Conservation (phyloP, 2,329 filamentous ascomycete genomes). For the Elsinoe batatas region DNA sequence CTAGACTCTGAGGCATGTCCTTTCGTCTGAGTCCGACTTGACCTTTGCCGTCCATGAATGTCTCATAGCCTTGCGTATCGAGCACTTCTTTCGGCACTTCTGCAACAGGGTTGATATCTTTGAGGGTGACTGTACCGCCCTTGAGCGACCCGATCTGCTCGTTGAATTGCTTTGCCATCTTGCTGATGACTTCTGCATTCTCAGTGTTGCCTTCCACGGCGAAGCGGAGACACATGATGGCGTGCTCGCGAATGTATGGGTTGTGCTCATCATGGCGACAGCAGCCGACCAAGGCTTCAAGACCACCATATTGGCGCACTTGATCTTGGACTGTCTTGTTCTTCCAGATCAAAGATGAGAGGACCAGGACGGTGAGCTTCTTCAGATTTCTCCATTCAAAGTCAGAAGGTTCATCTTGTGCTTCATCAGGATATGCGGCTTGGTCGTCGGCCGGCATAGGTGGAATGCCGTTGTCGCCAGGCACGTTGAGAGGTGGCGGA, state of each 20-base stretch:
- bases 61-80: slow-evolving; percentile 41
- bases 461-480: slow-evolving; percentile 1
- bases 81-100: slow-evolving; percentile 38
- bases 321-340: slow-evolving; percentile 77
- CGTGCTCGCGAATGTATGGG: slow-evolving; percentile 85
- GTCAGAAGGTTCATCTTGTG: slow-evolving; percentile 52
- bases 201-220: slow-evolving; percentile 57
- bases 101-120: slow-evolving; percentile 12
- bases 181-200: slow-evolving; percentile 61
- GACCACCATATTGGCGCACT: slow-evolving; percentile 73
- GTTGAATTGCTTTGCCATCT: slow-evolving; percentile 35
- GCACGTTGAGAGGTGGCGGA: slow-evolving; percentile 4
- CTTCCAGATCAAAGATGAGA: slow-evolving; percentile 82
- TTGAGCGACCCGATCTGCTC: slow-evolving; percentile 1
- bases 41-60: slow-evolving; percentile 40
- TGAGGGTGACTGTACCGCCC: slow-evolving; percentile 13
- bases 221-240: slow-evolving; percentile 78
- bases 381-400: slow-evolving; percentile 78
- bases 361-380: slow-evolving; percentile 80
- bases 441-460: slow-evolving; percentile 25
- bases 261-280: slow-evolving; percentile 89
- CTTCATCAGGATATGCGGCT: slow-evolving; percentile 33
- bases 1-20: slow-evolving; percentile 20
- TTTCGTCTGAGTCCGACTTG: slow-evolving; percentile 39
- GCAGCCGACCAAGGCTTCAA: slow-evolving; percentile 79